A percentile compares a stretch with the other conserved stretches of the same genome.
Evolutionary conservation across 2,329 filamentous ascomycete species (phyloP).

Genomic region (Coleophoma cylindrospora): DNA sequence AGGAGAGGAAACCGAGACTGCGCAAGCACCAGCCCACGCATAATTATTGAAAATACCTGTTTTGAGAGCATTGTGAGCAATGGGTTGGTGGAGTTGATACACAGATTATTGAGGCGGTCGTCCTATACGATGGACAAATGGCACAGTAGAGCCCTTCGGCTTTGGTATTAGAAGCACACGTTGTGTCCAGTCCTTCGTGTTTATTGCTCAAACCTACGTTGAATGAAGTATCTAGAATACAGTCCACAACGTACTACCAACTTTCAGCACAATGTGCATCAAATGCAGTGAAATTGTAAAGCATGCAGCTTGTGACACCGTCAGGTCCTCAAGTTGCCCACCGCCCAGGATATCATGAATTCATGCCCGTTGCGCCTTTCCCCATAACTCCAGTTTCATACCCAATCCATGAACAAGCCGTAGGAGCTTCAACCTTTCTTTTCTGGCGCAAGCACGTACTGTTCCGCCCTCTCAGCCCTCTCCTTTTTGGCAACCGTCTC

Average conservation of each 20-base stretch:
- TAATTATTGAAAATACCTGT: background rate
- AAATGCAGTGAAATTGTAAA: too few relatives aligned
- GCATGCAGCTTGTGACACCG: background rate
- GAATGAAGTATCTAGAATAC: background rate
- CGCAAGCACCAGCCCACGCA: slow-evolving; percentile 10
- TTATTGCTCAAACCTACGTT: background rate
- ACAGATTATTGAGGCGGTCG: background rate
- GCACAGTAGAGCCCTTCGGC: background rate
- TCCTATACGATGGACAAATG: too few relatives aligned
- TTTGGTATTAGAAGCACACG: background rate
- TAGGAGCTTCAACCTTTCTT: background rate
- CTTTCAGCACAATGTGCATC: too few relatives aligned
- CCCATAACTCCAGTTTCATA: background rate
- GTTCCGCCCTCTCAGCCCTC: slow-evolving; percentile 49
- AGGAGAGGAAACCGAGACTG: slow-evolving; percentile 17
- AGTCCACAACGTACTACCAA: background rate
- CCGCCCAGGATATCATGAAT: background rate
- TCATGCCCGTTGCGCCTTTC: too few relatives aligned
- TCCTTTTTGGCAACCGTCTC: slow-evolving; percentile 60
- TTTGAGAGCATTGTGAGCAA: background rate
- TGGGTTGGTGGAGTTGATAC: background rate
- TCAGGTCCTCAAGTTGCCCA: background rate
- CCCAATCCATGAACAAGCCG: background rate
- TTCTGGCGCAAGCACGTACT: slow-evolving; percentile 17
- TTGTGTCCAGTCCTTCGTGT: background rate